Evolutionary conservation across 2,329 filamentous ascomycete genomes (phyloP).

Genomic region (Trichoderma pleuroti): DNA sequence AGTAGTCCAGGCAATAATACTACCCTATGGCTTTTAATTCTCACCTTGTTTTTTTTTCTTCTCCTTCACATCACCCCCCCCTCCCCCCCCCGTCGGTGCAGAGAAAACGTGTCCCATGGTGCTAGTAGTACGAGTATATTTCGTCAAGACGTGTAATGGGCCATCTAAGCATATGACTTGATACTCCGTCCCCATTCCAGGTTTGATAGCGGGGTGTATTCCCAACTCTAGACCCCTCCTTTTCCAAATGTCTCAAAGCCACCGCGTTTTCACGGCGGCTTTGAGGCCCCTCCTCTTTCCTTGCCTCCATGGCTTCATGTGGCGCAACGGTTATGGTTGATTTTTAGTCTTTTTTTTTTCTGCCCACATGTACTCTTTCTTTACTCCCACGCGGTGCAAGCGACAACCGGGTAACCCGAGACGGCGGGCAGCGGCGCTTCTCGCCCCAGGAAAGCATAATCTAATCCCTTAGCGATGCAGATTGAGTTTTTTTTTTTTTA

Average conservation of each 20-base stretch:
- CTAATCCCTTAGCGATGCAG: not conserved
- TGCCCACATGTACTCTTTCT: not conserved
- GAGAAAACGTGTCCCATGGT: not conserved
- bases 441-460: not conserved
- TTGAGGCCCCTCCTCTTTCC: not conserved
- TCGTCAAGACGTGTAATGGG: not conserved
- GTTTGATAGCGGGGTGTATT: not conserved
- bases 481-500: not conserved
- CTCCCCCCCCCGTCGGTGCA: not conserved
- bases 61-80: not conserved
- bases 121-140: not conserved
- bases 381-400: not conserved
- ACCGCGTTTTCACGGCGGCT: not conserved
- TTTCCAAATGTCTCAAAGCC: not conserved
- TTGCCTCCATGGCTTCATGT: constrained; percentile 1
- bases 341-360: not conserved
- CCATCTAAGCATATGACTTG: not conserved
- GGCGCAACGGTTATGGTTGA: not conserved
- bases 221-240: not conserved
- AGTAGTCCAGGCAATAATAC: not conserved
- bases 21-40: not conserved
- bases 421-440: constrained; percentile 3
- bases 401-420: constrained; percentile 4
- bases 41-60: not conserved
- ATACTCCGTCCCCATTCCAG: not conserved